Base-by-base conservation (phyloP, 768 basidiomycete genomes). In the Lentinula aciculospora region DNA sequence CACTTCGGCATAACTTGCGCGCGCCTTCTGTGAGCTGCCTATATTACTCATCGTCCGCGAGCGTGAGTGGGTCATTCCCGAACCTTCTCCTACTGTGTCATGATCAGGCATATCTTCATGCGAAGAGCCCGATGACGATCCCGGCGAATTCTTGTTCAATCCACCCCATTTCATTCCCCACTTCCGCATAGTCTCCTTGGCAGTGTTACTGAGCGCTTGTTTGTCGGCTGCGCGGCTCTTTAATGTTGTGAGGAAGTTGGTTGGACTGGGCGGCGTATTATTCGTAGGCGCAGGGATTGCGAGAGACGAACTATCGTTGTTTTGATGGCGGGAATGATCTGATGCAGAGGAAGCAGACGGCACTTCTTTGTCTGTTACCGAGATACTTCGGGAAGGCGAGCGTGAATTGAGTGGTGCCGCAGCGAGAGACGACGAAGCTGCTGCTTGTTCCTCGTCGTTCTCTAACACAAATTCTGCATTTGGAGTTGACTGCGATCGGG, bases 121-220 rank as follows among this genome's bases (percentile, higher is more conserved):
- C 8, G 66, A 65, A 21, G 62, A 62, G 9, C 58, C 45, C 17
- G 66, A 56, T 53, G 63, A 56, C 59, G 57, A 47, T 48, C 32
- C 58, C 46, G 42, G 64, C 62, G 59, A 68, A 57, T 86, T 83
- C 68, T 82, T 86, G 72, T 79, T 84, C 68, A 84, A 65, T 12
- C 77, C 77, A 46, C 81, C 75, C 88, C 92, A 94, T 58, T 84
- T 92, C 27, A 85, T 86, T 23, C 93, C 86, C 93, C 93, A 96
- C 68, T 96, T 96, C 59, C 88, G 85, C 79, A 97, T 87, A 8
- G 89, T 81, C 66, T 97, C 95, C 67, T 88, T 89, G 12, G 94
- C 91, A 0, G 89, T 84, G 63, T 89, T 87, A 61, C 85, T 86
- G 44, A 95, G 73, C 6, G 90, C 89, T 68, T 94, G 89, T 67